Conservation (phyloP, 2,329 filamentous ascomycete species). For the Trichoderma endophyticum region DNA sequence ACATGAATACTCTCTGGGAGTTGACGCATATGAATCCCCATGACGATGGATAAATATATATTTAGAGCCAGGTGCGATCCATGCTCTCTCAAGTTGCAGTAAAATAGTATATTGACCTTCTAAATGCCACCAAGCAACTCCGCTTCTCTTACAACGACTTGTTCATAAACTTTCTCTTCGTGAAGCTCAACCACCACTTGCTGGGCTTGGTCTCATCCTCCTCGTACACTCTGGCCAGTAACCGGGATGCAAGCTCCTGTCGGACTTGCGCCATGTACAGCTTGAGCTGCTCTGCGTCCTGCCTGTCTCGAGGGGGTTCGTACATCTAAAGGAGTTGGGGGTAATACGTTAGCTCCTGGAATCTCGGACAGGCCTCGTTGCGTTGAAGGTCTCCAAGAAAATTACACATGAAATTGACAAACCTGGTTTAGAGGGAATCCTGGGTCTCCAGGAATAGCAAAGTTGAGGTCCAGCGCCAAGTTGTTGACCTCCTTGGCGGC, state of each 20-base stretch:
- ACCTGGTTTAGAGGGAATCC: conserved; percentile 90
- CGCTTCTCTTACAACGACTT: conserved; percentile 64
- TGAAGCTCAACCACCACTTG: conserved; percentile 98
- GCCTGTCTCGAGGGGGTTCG: conserved; percentile 79
- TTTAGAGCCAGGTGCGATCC: neutral
- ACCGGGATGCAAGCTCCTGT: conserved; percentile 80
- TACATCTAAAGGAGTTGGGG: conserved; percentile 61
- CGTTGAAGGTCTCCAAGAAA: neutral
- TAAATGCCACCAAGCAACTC: neutral
- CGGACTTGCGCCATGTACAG: conserved; percentile 91
- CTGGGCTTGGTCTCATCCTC: conserved; percentile 69
- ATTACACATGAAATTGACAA: conserved; percentile 21
- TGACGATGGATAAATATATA: neutral
- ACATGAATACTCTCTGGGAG: neutral
- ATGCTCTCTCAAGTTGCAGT: neutral
- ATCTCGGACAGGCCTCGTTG: neutral
- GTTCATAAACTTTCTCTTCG: conserved; percentile 99
- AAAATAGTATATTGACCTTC: neutral
- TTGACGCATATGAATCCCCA: neutral
- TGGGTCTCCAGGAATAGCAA: conserved; percentile 90
- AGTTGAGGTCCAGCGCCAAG: conserved; percentile 85
- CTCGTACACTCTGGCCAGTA: conserved; percentile 84
- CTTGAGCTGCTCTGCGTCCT: conserved; percentile 83
- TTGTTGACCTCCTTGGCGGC: conserved; percentile 78
- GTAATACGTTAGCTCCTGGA: neutral